A percentile compares a stretch with the other conserved stretches of the same genome.
phyloP scores from a whole-genome alignment of 2,329 filamentous ascomycete species.

The Claviceps humidiphila region DNA sequence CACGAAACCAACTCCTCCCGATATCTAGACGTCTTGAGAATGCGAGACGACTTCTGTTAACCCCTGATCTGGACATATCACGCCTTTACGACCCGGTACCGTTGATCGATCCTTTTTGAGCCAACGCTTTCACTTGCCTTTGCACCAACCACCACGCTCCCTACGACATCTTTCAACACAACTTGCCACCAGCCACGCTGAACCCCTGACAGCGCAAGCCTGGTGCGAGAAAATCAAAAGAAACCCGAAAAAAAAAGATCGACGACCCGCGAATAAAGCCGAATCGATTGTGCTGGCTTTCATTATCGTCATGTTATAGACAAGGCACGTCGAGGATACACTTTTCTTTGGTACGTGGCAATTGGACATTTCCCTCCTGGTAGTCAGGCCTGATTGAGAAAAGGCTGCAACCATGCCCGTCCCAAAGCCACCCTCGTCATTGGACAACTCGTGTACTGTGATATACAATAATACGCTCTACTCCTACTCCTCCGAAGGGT shows the following conservation, averaged over 20 bases:
- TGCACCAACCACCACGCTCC: background rate
- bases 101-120: background rate
- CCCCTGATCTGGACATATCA: background rate
- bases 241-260: background rate
- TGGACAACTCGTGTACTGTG: constrained; percentile 70
- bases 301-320: constrained; percentile 5
- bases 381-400: constrained; percentile 1
- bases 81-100: background rate
- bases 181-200: background rate
- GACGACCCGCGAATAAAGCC: background rate
- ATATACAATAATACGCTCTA: constrained; percentile 75
- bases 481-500: constrained; percentile 61
- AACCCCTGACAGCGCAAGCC: background rate
- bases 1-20: background rate
- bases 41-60: constrained; percentile 2
- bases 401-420: constrained; percentile 45
- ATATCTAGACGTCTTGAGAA: constrained; percentile 1
- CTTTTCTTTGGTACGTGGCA: background rate
- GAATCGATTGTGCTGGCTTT: constrained; percentile 1
- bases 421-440: constrained; percentile 53
- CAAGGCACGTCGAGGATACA: background rate
- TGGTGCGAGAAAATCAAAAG: background rate
- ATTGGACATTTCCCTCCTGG: background rate
- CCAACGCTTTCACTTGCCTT: background rate
- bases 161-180: background rate